Conservation (phyloP, 371 early-diverging fungal species). For the Mucor sp. region DNA sequence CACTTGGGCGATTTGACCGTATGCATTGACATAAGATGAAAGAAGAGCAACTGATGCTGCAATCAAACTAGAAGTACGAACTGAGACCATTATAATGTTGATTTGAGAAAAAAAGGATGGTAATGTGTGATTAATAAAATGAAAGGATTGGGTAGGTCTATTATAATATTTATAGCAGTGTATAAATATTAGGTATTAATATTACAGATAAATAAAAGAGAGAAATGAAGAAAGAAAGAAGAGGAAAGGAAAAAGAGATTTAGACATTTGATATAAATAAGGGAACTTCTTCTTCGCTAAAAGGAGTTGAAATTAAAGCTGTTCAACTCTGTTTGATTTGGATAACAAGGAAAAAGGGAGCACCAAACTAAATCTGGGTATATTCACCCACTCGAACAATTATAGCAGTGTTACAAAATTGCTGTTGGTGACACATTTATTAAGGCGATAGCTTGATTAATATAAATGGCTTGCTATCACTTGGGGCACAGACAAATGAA, state of each 20-base stretch:
- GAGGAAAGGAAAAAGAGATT: background rate
- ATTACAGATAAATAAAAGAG: background rate
- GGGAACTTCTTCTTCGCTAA: slow-evolving; percentile 1
- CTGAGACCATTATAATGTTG: slow-evolving; percentile 7
- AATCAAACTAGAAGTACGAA: slow-evolving; percentile 6
- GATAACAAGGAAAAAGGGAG: background rate
- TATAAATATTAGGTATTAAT: background rate
- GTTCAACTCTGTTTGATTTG: background rate
- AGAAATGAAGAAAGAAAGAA: background rate
- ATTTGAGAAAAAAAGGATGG: background rate
- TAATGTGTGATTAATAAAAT: background rate
- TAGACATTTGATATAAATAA: background rate
- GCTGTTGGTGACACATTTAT: background rate
- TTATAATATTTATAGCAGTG: background rate
- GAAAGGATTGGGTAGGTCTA: slow-evolving; percentile 10
- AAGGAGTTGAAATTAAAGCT: slow-evolving; percentile 20
- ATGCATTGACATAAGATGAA: slow-evolving; percentile 25
- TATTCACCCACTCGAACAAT: slow-evolving; percentile 5
- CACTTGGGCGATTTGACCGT: slow-evolving; percentile 42
- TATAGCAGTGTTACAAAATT: background rate
- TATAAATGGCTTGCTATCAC: background rate
- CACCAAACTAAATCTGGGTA: slow-evolving; percentile 7
- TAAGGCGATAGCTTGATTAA: background rate
- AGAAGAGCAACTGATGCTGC: slow-evolving; percentile 10
- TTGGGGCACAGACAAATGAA: slow-evolving; percentile 7